Conservation (phyloP, 148 eudicot species). For the Salicornia ramosissima region DNA sequence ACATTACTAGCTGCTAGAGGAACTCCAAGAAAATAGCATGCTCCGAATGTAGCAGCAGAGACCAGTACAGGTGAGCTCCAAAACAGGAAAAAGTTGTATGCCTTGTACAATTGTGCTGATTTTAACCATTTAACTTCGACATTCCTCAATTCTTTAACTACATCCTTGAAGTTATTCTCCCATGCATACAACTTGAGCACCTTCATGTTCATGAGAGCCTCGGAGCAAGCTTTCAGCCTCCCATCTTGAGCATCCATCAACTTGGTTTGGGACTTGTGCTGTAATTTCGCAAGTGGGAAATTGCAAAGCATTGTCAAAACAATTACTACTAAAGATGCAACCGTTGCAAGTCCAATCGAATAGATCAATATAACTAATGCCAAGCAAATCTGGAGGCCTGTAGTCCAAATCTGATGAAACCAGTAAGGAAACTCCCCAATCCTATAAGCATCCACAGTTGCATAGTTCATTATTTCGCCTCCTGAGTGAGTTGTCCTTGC, state of each 20-base stretch:
- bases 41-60: slow-evolving; percentile 64
- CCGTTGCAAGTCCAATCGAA: slow-evolving; percentile 51
- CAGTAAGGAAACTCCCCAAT: slow-evolving; percentile 80
- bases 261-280: slow-evolving; percentile 49
- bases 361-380: slow-evolving; percentile 47
- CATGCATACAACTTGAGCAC: slow-evolving; percentile 71
- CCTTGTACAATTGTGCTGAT: slow-evolving; percentile 48
- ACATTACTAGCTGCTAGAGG: slow-evolving; percentile 63
- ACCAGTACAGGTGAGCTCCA: slow-evolving; percentile 69
- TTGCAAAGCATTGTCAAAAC: slow-evolving; percentile 55
- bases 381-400: slow-evolving; percentile 54
- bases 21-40: slow-evolving; percentile 52
- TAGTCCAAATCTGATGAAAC: slow-evolving; percentile 75
- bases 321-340: slow-evolving; percentile 47
- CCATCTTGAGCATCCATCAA: slow-evolving; percentile 63
- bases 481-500: slow-evolving; percentile 55
- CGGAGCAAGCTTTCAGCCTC: slow-evolving; percentile 47
- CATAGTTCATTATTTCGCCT: slow-evolving; percentile 80
- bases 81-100: slow-evolving; percentile 45
- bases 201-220: slow-evolving; percentile 75
- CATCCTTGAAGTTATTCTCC: slow-evolving; percentile 60
- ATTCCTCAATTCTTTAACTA: slow-evolving; percentile 40
- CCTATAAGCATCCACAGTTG: slow-evolving; percentile 62
- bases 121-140: slow-evolving; percentile 47
- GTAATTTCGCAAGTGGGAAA: slow-evolving; percentile 55